Percentiles rank a stretch among this genome's conserved stretches.
phyloP scores from a whole-genome alignment of 1,284 basidiomycete species.

The Ustilago hordei region DNA sequence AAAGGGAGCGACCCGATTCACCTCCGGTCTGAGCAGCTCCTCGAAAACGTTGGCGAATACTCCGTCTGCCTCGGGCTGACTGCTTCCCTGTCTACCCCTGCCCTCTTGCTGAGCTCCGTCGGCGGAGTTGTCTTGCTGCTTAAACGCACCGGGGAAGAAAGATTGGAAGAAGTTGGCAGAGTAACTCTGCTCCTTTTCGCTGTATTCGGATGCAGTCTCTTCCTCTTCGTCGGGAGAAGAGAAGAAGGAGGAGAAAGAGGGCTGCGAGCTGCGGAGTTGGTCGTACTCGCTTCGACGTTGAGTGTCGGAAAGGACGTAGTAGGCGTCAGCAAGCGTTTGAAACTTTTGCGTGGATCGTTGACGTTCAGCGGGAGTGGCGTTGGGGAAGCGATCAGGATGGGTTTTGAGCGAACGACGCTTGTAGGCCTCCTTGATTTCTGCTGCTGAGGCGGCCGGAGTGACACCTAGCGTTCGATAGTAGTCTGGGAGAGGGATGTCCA shows the following conservation, averaged over 20 bases:
- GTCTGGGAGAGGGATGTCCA: constrained; percentile 58
- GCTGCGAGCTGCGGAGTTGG: constrained; percentile 32
- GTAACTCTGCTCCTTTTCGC: constrained; percentile 54
- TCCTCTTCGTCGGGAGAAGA: constrained; percentile 28
- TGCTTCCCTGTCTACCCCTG: constrained; percentile 13
- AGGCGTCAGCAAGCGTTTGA: constrained; percentile 87
- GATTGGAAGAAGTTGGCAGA: constrained; percentile 63
- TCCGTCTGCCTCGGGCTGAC: constrained; percentile 57
- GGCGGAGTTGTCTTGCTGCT: constrained; percentile 16
- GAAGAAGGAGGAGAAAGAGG: constrained; percentile 33
- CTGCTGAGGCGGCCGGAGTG: constrained; percentile 75
- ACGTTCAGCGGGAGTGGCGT: constrained; percentile 79
- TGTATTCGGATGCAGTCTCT: constrained; percentile 33
- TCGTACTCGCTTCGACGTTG: constrained; percentile 81
- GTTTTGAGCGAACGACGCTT: constrained; percentile 81
- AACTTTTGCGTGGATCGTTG: constrained; percentile 72
- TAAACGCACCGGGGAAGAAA: constrained; percentile 54
- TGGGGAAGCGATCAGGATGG: constrained; percentile 88
- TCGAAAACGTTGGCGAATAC: constrained; percentile 65
- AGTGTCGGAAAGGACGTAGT: constrained; percentile 90
- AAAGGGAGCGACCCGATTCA: constrained; percentile 55
- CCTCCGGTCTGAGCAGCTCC: constrained; percentile 67
- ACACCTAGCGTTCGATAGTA: constrained; percentile 70
- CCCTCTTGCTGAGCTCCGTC: constrained; percentile 2
- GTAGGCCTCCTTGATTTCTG: constrained; percentile 83